Evolutionary conservation across 2,329 filamentous ascomycete species (phyloP), one percentile per base, ranked within the genome.

Genomic region (Exophiala calicioides): DNA sequence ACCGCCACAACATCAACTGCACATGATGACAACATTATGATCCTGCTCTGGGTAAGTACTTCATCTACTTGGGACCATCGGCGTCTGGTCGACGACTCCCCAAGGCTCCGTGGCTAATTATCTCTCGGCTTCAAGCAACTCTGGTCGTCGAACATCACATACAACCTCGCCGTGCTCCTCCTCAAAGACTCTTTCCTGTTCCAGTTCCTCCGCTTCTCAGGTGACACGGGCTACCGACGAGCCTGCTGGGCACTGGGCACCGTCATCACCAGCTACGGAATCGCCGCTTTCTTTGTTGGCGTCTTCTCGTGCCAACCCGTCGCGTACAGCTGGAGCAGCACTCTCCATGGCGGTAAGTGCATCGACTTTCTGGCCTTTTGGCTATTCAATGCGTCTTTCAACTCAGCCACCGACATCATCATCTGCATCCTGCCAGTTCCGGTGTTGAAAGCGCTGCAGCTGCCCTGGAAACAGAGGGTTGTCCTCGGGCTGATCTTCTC

Each of bases 351-450:
- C 30, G 48, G 43, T 12, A 43, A 37, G 20, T 66, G 62, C 34
- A 52, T 66, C 31, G 38, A 65, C 33, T 60, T 56, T 31, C 53
- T 63, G 33, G 47, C 53, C 0, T 44, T 64, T 10, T 64, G 58
- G 31, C 48, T 61, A 5, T 66, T 60, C 60, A 58, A 47, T 40
- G 62, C 57, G 39, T 61, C 68, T 16, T 63, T 65, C 4, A 68
- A 68, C 41, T 66, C 69, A n/a, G 36, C 62, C 5, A 66, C 68
- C 15, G 66, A 70, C 46, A 46, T 62, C 3, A 51, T 64, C 3
- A 53, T 71, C 41, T 53, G 69, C 1, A 16, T 62, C 2, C 49
- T 69, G 5, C 67, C 68, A 3, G 52, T 68, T 20, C 66, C 66
- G 2, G 59, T 64, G 5, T 36, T 69, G 8, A 65, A 58, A 57